Evolutionary conservation across 2,329 filamentous ascomycete genomes (phyloP).

Genomic region (Arthrobotrys megalospora): DNA sequence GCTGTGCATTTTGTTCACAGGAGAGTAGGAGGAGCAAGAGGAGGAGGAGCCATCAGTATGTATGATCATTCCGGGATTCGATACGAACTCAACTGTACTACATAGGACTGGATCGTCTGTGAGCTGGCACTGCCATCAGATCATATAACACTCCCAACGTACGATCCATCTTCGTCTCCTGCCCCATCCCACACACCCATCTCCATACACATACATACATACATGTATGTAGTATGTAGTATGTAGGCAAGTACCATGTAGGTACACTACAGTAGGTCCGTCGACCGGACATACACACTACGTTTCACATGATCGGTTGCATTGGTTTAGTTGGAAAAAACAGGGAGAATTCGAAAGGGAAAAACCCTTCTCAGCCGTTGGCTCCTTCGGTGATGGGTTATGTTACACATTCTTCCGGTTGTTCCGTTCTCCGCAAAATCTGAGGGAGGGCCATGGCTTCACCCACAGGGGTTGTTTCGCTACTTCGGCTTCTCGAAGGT

Average conservation of each 20-base stretch:
- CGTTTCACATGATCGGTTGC: slow-evolving; percentile 30
- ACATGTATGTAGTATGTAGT: neutral
- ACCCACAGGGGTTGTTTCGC: slow-evolving; percentile 17
- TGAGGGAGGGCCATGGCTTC: slow-evolving; percentile 1
- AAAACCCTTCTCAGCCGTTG: slow-evolving; percentile 31
- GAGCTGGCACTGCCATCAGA: neutral
- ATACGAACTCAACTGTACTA: neutral
- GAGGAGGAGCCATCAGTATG: neutral
- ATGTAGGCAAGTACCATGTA: slow-evolving; percentile 4
- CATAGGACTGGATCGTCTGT: neutral
- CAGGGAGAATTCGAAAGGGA: slow-evolving; percentile 26
- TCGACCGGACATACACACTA: neutral
- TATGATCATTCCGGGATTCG: slow-evolving; percentile 13
- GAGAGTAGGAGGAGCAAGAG: neutral
- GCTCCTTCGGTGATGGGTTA: slow-evolving; percentile 21
- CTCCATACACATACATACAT: neutral
- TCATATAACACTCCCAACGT: too few species aligned
- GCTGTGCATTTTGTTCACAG: slow-evolving; percentile 14
- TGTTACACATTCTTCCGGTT: slow-evolving; percentile 51
- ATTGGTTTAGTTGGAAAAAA: slow-evolving; percentile 20
- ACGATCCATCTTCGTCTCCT: too few species aligned
- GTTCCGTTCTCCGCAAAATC: slow-evolving; percentile 24
- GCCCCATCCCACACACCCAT: too few species aligned
- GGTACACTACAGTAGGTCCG: slow-evolving; percentile 17
- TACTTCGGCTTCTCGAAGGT: slow-evolving; percentile 32